Evolutionary conservation across 345 rosid species (phyloP).

Genomic region (Angophora floribunda): DNA sequence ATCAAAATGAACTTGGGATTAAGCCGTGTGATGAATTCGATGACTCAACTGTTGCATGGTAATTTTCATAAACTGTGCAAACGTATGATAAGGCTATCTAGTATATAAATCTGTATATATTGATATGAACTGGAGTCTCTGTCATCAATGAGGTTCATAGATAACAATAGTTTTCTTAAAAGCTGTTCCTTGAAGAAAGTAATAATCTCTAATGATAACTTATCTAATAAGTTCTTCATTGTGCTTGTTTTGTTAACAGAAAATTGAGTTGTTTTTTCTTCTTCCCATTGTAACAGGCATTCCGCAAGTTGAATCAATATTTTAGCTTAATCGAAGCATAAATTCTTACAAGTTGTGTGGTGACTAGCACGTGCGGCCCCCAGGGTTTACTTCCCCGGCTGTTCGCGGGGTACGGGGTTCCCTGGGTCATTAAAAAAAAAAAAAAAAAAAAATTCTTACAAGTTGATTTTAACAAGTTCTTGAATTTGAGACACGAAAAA

Average conservation of each 20-base stretch:
- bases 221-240: neutral
- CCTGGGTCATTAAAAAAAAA: too few relatives aligned
- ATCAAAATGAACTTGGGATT: conserved; percentile 71
- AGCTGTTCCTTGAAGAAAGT: neutral
- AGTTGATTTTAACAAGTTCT: neutral
- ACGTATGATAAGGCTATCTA: neutral
- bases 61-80: conserved; percentile 2
- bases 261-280: neutral
- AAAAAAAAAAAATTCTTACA: neutral
- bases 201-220: neutral
- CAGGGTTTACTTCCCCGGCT: too few relatives aligned
- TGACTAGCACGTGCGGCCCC: too few relatives aligned
- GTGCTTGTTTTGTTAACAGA: neutral
- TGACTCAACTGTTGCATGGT: conserved; percentile 80
- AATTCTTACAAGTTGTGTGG: neutral
- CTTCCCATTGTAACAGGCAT: neutral
- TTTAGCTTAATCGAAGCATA: neutral
- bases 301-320: neutral
- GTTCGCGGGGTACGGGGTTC: too few relatives aligned
- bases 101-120: neutral
- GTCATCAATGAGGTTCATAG: neutral
- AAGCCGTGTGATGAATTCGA: conserved; percentile 60
- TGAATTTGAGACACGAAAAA: neutral
- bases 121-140: neutral
- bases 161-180: neutral